Evolutionary conservation across 2,329 filamentous ascomycete species (phyloP).

Genomic region (Hypoxylon rubiginosum): DNA sequence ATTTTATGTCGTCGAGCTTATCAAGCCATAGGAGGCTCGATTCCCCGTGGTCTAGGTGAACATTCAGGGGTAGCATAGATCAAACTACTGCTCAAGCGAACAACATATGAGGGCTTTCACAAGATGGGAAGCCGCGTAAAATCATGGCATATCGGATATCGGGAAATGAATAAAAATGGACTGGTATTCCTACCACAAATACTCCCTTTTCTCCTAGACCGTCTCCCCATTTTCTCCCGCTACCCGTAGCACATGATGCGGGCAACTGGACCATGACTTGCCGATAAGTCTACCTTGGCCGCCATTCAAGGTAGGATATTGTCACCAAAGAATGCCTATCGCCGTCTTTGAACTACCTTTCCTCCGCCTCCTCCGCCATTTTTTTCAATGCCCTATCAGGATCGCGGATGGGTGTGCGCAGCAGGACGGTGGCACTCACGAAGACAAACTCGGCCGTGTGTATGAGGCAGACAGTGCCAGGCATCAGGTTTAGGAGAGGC

Average conservation of each 20-base stretch:
- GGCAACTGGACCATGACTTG: constrained; percentile 21
- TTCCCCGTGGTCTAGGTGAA: not conserved
- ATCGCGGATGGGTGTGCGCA: constrained; percentile 10
- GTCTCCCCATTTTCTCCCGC: constrained; percentile 18
- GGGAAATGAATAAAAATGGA: constrained; percentile 15
- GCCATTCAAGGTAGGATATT: constrained; percentile 1
- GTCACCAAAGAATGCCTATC: constrained; percentile 11
- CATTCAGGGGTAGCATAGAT: not conserved
- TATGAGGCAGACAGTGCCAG: constrained; percentile 1
- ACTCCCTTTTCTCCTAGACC: constrained; percentile 33
- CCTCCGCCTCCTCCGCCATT: not conserved
- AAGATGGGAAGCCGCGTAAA: constrained; percentile 7
- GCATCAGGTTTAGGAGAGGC: not conserved
- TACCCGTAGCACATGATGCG: constrained; percentile 27
- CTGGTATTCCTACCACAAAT: constrained; percentile 24
- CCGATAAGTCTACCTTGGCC: constrained; percentile 7
- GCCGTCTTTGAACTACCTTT: constrained; percentile 2
- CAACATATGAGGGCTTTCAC: constrained; percentile 8
- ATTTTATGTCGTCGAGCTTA: not conserved
- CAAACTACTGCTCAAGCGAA: constrained; percentile 2
- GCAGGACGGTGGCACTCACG: constrained; percentile 15
- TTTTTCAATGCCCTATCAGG: not conserved
- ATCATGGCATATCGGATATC: constrained; percentile 21
- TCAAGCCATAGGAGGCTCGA: not conserved
- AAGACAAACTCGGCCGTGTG: constrained; percentile 1